phyloP scores from a whole-genome alignment of 805 yeast genomes.

The Metschnikowia amazonensis region DNA sequence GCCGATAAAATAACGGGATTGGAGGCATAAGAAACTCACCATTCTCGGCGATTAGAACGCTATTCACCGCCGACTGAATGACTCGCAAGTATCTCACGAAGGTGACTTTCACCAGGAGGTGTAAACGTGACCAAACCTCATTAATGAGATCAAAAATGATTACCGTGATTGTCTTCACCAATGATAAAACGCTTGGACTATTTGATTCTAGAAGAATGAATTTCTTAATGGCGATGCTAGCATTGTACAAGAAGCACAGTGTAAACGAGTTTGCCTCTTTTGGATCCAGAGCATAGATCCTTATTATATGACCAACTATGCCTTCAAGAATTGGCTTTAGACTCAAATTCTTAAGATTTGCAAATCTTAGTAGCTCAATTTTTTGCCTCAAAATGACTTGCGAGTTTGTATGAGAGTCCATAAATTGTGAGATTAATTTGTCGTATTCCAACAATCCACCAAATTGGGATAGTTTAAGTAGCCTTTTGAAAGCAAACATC shows the following conservation, averaged over 20 bases:
- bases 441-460: constrained; percentile 5
- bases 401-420: constrained; percentile 4
- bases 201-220: neutral
- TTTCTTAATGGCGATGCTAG: neutral
- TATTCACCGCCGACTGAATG: neutral
- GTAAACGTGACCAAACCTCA: constrained; percentile 2
- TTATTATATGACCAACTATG: neutral
- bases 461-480: constrained; percentile 2
- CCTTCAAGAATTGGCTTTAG: neutral
- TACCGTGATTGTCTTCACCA: neutral
- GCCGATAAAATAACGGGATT: constrained; percentile 4
- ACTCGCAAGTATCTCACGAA: constrained; percentile 24
- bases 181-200: neutral
- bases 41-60: neutral
- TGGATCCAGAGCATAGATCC: neutral
- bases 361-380: constrained; percentile 1
- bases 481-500: constrained; percentile 3
- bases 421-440: neutral
- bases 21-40: neutral
- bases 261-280: neutral
- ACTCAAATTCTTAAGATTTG: neutral
- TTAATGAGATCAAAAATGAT: neutral
- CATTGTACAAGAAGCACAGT: neutral
- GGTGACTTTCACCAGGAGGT: constrained; percentile 10
- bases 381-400: constrained; percentile 7